Base-by-base conservation (phyloP, 176 grass and related monocot genomes). In the Lolium rigidum region DNA sequence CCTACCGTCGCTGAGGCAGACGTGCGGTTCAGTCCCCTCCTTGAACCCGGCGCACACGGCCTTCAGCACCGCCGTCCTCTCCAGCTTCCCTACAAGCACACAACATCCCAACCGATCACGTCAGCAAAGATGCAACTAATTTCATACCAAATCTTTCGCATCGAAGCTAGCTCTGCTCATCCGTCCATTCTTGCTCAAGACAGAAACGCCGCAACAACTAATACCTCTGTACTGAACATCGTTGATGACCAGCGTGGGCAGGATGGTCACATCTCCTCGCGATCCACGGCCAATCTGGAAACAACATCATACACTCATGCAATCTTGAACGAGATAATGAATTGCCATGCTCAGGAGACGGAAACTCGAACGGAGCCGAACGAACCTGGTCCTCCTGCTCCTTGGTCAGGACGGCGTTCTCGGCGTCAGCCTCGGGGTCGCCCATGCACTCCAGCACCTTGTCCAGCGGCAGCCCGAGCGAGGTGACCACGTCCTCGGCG, bases 161-260 rank as follows among this genome's bases (percentile, higher is more conserved):
- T 13, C 22, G 8, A 1, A 59, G 56, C 56, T 59, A 54, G 13
- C 57, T 21, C 57, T n/a, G n/a, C n/a, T n/a, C n/a, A 2, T 0
- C 48, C 48, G 48, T 50, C 48, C 48, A 49, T 50, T 50, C 0
- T 50, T 13, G 10, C 48, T 50, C 14, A 52, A 54, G 54, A 56
- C 18, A n/a, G 52, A 4, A 43, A 46, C 6, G 21, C n/a, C 1
- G 3, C 77, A 44, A 17, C 86, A 15, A 85, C 1, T 7, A 3
- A 38, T 44, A 98, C 97, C 97, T 96, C 97, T 93, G 82, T 99
- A 99, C 79, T 99, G 97, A 18, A 99, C 88, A 3, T 99, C 91
- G 90, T 99, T 99, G 86, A 99, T 94, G 54, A 99, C 92, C 13
- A 99, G 62, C 5, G 97, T 99, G 1, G 97, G 97, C 49, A 99